Percentiles rank a stretch among this genome's conserved stretches.
Evolutionary conservation across 2,329 filamentous ascomycete species (phyloP).

Genomic region (Colletotrichum sp.): DNA sequence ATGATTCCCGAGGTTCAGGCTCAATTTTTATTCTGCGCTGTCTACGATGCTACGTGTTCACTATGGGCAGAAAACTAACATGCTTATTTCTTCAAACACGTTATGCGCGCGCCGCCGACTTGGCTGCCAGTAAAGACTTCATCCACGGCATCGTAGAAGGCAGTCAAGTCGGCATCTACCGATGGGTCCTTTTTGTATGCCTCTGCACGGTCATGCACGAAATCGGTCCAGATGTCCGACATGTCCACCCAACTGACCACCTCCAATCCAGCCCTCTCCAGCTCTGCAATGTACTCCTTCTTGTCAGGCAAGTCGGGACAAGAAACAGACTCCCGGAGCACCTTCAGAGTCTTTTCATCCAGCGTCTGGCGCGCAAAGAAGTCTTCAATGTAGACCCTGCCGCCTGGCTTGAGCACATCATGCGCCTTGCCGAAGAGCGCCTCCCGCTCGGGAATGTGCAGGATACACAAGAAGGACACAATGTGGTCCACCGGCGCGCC

Average conservation of each 20-base stretch:
- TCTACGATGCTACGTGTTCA: background rate
- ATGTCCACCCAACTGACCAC: constrained; percentile 20
- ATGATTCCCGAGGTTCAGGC: background rate
- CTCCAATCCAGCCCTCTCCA: constrained; percentile 22
- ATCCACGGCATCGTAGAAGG: constrained; percentile 22
- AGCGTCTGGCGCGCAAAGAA: constrained; percentile 18
- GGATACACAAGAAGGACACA: constrained; percentile 26
- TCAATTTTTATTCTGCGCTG: background rate
- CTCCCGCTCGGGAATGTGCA: constrained; percentile 21
- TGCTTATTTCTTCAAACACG: constrained; percentile 1
- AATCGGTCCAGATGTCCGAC: constrained; percentile 20
- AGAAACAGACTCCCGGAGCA: constrained; percentile 18
- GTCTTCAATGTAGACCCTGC: constrained; percentile 26
- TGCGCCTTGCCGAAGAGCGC: constrained; percentile 19
- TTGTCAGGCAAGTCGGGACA: constrained; percentile 21
- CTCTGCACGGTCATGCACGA: constrained; percentile 20
- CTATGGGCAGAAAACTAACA: background rate
- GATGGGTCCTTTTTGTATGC: constrained; percentile 7
- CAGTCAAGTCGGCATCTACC: constrained; percentile 6
- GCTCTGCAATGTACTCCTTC: constrained; percentile 12
- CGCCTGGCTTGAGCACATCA: constrained; percentile 8
- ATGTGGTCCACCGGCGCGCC: constrained; percentile 21
- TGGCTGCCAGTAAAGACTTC: constrained; percentile 14
- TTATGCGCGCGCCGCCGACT: constrained; percentile 21
- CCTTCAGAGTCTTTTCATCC: background rate